Base-by-base conservation (phyloP, 768 basidiomycete genomes). In the Cystofilobasidium capitatum region DNA sequence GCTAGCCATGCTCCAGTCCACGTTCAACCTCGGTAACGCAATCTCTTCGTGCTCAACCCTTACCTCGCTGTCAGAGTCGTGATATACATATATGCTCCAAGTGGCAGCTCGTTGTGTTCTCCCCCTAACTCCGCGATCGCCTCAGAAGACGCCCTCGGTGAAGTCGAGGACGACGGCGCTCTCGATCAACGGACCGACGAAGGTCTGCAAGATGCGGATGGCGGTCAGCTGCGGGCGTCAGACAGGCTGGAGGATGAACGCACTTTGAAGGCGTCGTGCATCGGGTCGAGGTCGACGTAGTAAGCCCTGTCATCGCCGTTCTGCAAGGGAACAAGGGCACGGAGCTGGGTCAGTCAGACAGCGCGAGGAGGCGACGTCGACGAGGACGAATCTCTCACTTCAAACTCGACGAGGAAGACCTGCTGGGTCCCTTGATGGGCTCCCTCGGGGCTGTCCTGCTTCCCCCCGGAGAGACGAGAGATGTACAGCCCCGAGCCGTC, bases 111-210 rank as follows among this genome's bases (percentile, higher is more conserved):
- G n/a, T n/a, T n/a, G n/a, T n/a, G n/a, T n/a, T n/a, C n/a, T n/a
- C n/a, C n/a, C n/a, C n/a, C n/a, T n/a, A n/a, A n/a, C n/a, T n/a
- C 44, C 44, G 17, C 44, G 44, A n/a, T 16, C 44, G 49, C 61
- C n/a, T 47, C 54, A 64, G 36, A 36, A 64, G 6, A 42, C 51
- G n/a, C 51, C 51, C 37, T 55, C 51, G 35, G 51, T 64, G 24
- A 64, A 64, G 63, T 64, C 63, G 14, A 64, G 63, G 2, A 64
- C 63, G 39, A 54, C 36, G 12, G 39, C 63, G 24, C 40, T 39
- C n/a, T 29, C 37, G 13, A 64, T 24, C 16, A 64, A 39, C 0
- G 63, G 63, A 6, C 51, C 49, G 37, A 64, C 54, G 17, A 64
- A 40, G 10, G 22, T 14, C 63, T 64, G 49, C 17, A 4, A 7